Conservation (phyloP, 2,329 filamentous ascomycete genomes). For the Exutisphaerella laricina region DNA sequence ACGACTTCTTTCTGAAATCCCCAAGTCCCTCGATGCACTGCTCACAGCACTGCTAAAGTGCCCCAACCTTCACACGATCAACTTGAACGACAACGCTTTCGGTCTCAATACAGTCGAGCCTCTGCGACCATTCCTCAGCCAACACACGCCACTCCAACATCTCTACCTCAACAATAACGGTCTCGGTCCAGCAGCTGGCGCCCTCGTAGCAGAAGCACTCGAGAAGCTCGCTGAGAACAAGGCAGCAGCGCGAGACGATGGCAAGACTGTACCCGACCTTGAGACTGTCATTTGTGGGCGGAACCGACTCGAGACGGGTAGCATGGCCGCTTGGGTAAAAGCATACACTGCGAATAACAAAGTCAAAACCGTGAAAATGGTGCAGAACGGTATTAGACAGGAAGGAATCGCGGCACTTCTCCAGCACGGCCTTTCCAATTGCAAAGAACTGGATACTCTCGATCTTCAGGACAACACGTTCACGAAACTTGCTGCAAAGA, state of each 20-base stretch:
- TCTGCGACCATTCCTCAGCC: slow-evolving; percentile 82
- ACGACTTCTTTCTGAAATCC: slow-evolving; percentile 88
- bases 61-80: slow-evolving; percentile 80
- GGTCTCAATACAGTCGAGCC: slow-evolving; percentile 92
- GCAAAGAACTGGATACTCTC: slow-evolving; percentile 64
- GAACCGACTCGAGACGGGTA: slow-evolving; percentile 91
- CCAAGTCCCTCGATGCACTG: slow-evolving; percentile 76
- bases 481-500: slow-evolving; percentile 70
- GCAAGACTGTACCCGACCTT: slow-evolving; percentile 66
- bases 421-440: slow-evolving; percentile 68
- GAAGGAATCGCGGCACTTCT: slow-evolving; percentile 83
- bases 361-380: slow-evolving; percentile 88
- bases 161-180: slow-evolving; percentile 98
- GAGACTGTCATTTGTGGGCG: slow-evolving; percentile 97
- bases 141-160: slow-evolving; percentile 85
- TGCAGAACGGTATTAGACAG: slow-evolving; percentile 93
- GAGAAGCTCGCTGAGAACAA: slow-evolving; percentile 79
- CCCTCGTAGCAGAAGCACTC: slow-evolving; percentile 81
- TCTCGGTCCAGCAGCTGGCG: slow-evolving; percentile 84
- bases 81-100: slow-evolving; percentile 97
- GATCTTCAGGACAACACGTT: slow-evolving; percentile 99
- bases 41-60: slow-evolving; percentile 82
- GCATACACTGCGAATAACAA: slow-evolving; percentile 74
- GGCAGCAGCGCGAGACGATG: slow-evolving; percentile 65
- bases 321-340: slow-evolving; percentile 92